A percentile compares a stretch with the other conserved stretches of the same genome.
These are phyloP conservation scores for Plasmodium cynomolgi DNA, from an alignment of 169 alveolate genomes.

Conservation along the genomic window DNA sequence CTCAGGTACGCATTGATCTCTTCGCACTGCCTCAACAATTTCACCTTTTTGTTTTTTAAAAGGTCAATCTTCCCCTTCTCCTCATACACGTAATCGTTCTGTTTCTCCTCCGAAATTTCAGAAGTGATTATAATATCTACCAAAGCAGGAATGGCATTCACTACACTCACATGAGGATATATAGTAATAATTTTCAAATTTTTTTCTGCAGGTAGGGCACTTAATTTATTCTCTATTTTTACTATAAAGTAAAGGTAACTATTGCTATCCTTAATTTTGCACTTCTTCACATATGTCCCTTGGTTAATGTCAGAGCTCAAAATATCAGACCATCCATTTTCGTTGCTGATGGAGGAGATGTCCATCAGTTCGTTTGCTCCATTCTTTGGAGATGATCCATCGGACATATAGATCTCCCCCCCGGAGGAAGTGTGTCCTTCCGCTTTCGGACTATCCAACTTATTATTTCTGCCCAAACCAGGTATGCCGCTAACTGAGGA, in stretches of 20 bases:
- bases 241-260: slow-evolving; percentile 86
- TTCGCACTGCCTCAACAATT: slow-evolving; percentile 31
- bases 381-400: neutral
- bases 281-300: slow-evolving; percentile 73
- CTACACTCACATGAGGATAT: slow-evolving; percentile 87
- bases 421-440: neutral
- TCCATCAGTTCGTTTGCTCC: slow-evolving; percentile 27
- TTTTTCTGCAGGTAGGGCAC: slow-evolving; percentile 88
- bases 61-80: slow-evolving; percentile 42
- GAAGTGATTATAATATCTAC: slow-evolving; percentile 77
- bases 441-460: neutral
- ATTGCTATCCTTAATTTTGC: slow-evolving; percentile 58
- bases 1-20: slow-evolving; percentile 50
- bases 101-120: slow-evolving; percentile 50
- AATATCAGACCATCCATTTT: slow-evolving; percentile 73
- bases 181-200: slow-evolving; percentile 83
- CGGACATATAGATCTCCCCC: neutral
- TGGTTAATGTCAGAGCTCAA: slow-evolving; percentile 67
- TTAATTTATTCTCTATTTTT: slow-evolving; percentile 78
- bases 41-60: slow-evolving; percentile 45
- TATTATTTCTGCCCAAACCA: neutral
- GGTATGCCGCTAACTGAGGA: neutral
- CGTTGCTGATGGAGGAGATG: slow-evolving; percentile 11
- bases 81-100: slow-evolving; percentile 47
- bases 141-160: slow-evolving; percentile 86